phyloP scores from a whole-genome alignment of 2,329 filamentous ascomycete genomes.

The Aureobasidium musti region DNA sequence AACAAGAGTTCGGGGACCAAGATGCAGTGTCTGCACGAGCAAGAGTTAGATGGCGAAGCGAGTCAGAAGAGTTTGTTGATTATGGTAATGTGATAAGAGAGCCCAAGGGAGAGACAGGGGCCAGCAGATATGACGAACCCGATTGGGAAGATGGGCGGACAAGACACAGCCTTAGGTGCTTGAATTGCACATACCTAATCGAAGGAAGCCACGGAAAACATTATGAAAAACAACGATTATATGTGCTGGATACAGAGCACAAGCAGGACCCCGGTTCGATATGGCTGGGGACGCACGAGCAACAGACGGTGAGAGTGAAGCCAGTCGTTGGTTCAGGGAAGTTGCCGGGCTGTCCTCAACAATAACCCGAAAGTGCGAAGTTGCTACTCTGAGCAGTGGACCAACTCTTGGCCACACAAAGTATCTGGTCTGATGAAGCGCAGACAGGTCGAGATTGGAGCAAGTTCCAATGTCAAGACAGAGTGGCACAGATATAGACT shows the following conservation, averaged over 20 bases:
- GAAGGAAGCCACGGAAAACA: constrained; percentile 10
- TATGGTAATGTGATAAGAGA: not conserved
- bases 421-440: too few species aligned
- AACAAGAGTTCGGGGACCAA: constrained; percentile 1
- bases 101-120: not conserved
- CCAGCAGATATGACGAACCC: constrained; percentile 17
- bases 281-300: constrained; percentile 13
- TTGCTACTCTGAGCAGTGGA: not conserved
- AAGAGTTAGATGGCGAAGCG: constrained; percentile 1
- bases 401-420: not conserved
- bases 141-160: not conserved
- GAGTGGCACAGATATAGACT: not conserved
- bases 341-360: constrained; percentile 11
- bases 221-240: not conserved
- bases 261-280: not conserved
- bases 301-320: constrained; percentile 13
- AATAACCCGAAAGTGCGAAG: not conserved
- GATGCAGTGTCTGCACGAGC: not conserved
- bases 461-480: not conserved
- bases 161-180: not conserved
- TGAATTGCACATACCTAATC: constrained; percentile 22
- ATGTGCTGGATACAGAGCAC: not conserved
- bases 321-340: constrained; percentile 15
- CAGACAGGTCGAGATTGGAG: not conserved
- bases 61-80: not conserved